phyloP scores from a whole-genome alignment of 257 asterid species.

The Nicotiana attenuata region DNA sequence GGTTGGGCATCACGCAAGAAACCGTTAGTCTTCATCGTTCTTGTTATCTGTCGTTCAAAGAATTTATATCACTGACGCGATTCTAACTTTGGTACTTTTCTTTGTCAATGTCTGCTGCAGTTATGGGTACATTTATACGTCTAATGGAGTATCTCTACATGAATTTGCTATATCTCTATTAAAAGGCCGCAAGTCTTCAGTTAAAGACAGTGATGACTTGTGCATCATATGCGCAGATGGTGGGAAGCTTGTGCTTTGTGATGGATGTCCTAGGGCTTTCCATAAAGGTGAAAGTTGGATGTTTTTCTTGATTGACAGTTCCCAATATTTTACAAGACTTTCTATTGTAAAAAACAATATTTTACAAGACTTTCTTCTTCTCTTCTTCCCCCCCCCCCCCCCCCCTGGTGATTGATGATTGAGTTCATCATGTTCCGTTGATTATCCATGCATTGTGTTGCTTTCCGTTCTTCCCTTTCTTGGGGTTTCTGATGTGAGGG shows the following conservation, averaged over 20 bases:
- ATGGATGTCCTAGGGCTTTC: conserved; percentile 99
- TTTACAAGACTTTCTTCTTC: not conserved
- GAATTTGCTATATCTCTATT: conserved; percentile 76
- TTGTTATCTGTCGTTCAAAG: conserved; percentile 16
- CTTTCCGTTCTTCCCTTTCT: not conserved
- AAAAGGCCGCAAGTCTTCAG: conserved; percentile 69
- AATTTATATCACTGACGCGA: conserved; percentile 6
- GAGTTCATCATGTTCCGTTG: not conserved
- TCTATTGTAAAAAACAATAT: not conserved
- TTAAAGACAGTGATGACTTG: conserved; percentile 78
- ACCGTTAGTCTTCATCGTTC: conserved; percentile 59
- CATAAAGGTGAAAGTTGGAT: conserved; percentile 71
- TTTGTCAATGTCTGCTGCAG: conserved; percentile 44
- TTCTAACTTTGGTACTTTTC: conserved; percentile 19
- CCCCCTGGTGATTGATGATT: not conserved
- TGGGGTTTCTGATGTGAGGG: not conserved
- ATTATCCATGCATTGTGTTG: not conserved
- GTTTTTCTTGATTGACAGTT: not conserved
- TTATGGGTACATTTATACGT: conserved; percentile 89
- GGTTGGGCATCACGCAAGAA: conserved; percentile 97
- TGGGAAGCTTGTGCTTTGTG: conserved; percentile 95
- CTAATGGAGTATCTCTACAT: conserved; percentile 96
- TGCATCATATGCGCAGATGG: conserved; percentile 99
- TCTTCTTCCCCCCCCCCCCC: too few species aligned
- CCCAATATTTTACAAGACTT: not conserved